These are phyloP conservation scores for Nakaseomyces bracarensis DNA, from an alignment of 1,139 yeast species.

Conservation along the genomic window DNA sequence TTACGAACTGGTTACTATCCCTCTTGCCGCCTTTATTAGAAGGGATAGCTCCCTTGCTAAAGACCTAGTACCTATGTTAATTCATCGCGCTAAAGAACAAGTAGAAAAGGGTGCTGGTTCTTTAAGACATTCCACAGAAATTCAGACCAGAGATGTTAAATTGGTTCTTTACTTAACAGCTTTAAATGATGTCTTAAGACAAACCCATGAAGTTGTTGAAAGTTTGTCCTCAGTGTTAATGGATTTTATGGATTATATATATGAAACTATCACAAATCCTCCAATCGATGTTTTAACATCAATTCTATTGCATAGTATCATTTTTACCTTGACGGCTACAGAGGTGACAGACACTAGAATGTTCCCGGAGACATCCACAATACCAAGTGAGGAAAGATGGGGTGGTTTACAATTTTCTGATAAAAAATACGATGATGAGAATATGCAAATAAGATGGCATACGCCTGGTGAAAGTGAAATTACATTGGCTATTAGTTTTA, in stretches of 20 bases:
- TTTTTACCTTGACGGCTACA: slow-evolving; percentile 56
- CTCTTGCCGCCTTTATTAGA: slow-evolving; percentile 60
- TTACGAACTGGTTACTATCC: slow-evolving; percentile 41
- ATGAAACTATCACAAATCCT: slow-evolving; percentile 64
- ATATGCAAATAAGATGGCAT: slow-evolving; percentile 65
- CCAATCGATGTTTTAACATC: slow-evolving; percentile 38
- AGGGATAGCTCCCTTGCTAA: slow-evolving; percentile 41
- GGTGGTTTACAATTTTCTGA: slow-evolving; percentile 58
- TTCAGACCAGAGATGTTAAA: slow-evolving; percentile 69
- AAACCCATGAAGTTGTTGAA: slow-evolving; percentile 49
- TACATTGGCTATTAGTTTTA: slow-evolving; percentile 52
- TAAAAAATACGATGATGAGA: slow-evolving; percentile 38
- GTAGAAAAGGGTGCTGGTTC: slow-evolving; percentile 77
- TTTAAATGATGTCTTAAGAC: slow-evolving; percentile 63
- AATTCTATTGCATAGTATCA: slow-evolving; percentile 54
- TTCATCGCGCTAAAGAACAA: slow-evolving; percentile 49
- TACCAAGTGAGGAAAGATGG: slow-evolving; percentile 49
- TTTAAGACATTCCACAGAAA: slow-evolving; percentile 57
- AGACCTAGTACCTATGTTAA: slow-evolving; percentile 24
- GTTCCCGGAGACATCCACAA: slow-evolving; percentile 37
- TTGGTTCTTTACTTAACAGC: slow-evolving; percentile 70
- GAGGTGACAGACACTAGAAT: slow-evolving; percentile 49
- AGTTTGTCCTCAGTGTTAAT: slow-evolving; percentile 41
- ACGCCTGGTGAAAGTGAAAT: slow-evolving; percentile 53
- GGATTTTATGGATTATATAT: slow-evolving; percentile 44